Conservation (phyloP, 129 eudicot genomes). For the Tagetes patula region DNA sequence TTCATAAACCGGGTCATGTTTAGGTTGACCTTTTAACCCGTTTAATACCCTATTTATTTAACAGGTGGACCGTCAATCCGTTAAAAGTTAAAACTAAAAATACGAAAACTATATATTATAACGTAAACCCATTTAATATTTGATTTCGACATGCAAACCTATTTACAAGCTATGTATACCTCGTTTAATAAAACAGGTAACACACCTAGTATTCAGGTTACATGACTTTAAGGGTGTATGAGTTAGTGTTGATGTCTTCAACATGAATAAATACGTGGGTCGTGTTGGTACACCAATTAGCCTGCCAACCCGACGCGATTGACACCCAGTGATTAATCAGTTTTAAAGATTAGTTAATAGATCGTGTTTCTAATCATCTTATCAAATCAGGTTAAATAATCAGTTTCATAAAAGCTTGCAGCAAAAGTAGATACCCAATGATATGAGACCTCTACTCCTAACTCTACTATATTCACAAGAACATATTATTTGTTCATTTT, state of each 20-base stretch:
- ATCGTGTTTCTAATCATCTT: not conserved
- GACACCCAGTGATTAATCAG: not conserved
- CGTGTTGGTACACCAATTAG: no score
- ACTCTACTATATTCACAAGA: not conserved
- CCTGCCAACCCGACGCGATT: not conserved
- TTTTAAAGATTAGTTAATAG: not conserved
- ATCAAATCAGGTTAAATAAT: no score
- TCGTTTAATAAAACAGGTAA: no score
- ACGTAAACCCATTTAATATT: not conserved
- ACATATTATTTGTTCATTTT: not conserved
- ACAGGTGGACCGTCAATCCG: not conserved
- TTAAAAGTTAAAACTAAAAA: not conserved
- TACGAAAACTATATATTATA: not conserved
- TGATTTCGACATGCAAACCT: not conserved
- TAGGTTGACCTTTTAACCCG: not conserved
- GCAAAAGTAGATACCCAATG: not conserved
- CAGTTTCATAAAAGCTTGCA: not conserved
- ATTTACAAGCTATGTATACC: not conserved
- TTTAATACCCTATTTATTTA: not conserved
- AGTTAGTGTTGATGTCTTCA: no score
- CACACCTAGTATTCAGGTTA: not conserved
- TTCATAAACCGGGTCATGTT: not conserved
- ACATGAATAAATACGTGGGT: no score
- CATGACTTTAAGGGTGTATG: not conserved
- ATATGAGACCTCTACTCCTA: not conserved